Conservation (phyloP, 495 filamentous ascomycete genomes). For the Gamarada debralockiae region DNA sequence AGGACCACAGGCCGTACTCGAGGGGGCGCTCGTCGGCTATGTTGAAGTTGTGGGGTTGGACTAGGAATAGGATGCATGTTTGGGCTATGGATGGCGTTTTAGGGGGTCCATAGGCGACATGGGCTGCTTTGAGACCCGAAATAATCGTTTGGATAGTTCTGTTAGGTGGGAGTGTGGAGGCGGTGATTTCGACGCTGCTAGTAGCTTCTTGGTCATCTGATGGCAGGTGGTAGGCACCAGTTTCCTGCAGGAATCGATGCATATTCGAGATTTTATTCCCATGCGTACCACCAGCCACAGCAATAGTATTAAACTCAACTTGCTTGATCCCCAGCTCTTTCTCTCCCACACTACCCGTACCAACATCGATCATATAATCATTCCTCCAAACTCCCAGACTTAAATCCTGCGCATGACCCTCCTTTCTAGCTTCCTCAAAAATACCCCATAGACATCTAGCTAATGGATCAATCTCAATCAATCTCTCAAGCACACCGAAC, state of each 20-base stretch:
- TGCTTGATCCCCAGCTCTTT: conserved; percentile 62
- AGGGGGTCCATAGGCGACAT: conserved; percentile 66
- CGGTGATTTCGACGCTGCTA: conserved; percentile 19
- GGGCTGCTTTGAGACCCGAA: conserved; percentile 67
- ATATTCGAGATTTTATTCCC: conserved; percentile 71
- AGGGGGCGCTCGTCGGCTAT: conserved; percentile 83
- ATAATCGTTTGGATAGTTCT: conserved; percentile 62
- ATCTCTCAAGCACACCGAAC: conserved; percentile 70
- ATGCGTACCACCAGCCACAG: conserved; percentile 87
- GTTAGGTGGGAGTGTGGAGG: conserved; percentile 59
- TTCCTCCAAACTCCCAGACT: conserved; percentile 88
- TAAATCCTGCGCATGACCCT: conserved; percentile 78
- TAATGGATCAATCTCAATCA: conserved; percentile 84
- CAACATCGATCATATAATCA: conserved; percentile 89
- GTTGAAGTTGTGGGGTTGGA: conserved; percentile 82
- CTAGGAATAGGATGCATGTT: conserved; percentile 74
- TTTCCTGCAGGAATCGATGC: conserved; percentile 45
- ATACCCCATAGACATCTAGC: conserved; percentile 80
- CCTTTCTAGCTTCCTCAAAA: conserved; percentile 73
- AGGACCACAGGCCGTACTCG: conserved; percentile 61
- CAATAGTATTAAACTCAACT: conserved; percentile 98
- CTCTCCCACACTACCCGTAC: conserved; percentile 31
- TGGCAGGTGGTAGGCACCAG: not conserved
- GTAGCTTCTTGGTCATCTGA: conserved; percentile 4
- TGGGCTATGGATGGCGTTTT: conserved; percentile 11